Conservation (phyloP, 2,329 filamentous ascomycete genomes). For the Akanthomyces dipterigenus region DNA sequence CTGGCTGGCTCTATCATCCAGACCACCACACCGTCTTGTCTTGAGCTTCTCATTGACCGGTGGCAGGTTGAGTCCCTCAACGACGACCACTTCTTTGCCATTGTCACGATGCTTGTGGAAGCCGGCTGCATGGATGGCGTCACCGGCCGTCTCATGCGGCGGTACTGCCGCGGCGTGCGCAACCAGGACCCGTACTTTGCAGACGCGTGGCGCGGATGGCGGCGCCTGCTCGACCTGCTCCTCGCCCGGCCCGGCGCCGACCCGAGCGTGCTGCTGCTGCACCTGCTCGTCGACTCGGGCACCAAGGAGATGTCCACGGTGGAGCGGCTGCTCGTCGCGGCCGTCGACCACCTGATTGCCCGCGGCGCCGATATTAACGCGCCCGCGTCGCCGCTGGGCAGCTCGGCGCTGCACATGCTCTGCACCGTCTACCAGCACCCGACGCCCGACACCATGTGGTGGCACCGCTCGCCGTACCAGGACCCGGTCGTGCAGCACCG, state of each 20-base stretch:
- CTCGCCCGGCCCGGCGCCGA: not conserved
- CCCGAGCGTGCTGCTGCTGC: slow-evolving; percentile 3
- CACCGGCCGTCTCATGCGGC: slow-evolving; percentile 4
- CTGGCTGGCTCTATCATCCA: not conserved
- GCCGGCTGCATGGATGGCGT: slow-evolving; percentile 7
- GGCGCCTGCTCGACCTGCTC: not conserved
- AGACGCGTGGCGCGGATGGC: not conserved
- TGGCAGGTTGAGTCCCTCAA: not conserved
- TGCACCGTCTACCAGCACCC: slow-evolving; percentile 6
- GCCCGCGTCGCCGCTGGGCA: not conserved
- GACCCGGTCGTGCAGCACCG: not conserved
- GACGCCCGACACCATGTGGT: slow-evolving; percentile 1
- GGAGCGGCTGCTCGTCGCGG: not conserved
- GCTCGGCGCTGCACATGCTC: slow-evolving; percentile 1
- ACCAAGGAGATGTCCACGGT: slow-evolving; percentile 3
- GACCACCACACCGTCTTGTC: not conserved
- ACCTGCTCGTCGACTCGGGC: slow-evolving; percentile 8
- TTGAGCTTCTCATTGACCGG: slow-evolving; percentile 4
- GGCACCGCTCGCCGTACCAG: slow-evolving; percentile 6
- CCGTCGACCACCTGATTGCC: not conserved
- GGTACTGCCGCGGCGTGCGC: slow-evolving; percentile 2
- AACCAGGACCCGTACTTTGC: slow-evolving; percentile 1
- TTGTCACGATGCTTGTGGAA: slow-evolving; percentile 1
- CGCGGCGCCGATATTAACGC: slow-evolving; percentile 9
- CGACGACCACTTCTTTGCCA: slow-evolving; percentile 1